Percentiles rank a stretch among this genome's conserved stretches.
These are phyloP conservation scores for Ophiostoma sp. DNA, from an alignment of 2,329 filamentous ascomycete species.

Conservation along the genomic window DNA sequence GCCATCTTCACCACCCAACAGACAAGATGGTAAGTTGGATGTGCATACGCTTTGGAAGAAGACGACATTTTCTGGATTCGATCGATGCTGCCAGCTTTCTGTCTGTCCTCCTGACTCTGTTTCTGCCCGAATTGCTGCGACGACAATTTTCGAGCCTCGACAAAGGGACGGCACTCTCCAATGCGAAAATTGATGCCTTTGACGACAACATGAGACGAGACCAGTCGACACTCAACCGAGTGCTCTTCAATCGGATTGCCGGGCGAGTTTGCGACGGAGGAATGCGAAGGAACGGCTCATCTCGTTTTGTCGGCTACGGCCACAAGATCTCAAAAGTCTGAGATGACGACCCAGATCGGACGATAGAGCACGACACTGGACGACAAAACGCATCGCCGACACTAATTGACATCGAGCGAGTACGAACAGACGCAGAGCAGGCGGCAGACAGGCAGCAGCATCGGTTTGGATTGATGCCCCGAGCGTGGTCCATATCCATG, in stretches of 20 bases:
- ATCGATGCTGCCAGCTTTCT: constrained; percentile 5
- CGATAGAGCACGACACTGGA: no score
- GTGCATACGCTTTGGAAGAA: neutral
- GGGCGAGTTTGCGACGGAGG: neutral
- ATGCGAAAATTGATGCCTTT: neutral
- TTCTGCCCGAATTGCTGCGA: constrained; percentile 1
- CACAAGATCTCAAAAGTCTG: neutral
- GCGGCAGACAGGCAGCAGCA: constrained; percentile 2
- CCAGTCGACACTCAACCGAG: neutral
- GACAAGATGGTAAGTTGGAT: constrained; percentile 32
- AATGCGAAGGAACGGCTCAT: neutral
- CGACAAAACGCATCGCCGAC: neutral
- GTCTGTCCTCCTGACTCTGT: neutral
- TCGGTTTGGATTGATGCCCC: neutral
- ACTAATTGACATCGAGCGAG: neutral
- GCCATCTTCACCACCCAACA: constrained; percentile 27
- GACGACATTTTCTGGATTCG: neutral
- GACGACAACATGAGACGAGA: neutral
- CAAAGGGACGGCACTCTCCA: neutral
- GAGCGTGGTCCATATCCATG: neutral
- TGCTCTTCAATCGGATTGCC: neutral
- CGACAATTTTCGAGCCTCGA: constrained; percentile 8
- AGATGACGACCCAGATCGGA: neutral
- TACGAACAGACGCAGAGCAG: neutral
- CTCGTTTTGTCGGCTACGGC: neutral